Base-by-base conservation (phyloP, 371 early-diverging fungal genomes). In the Capillidium heterosporum region DNA sequence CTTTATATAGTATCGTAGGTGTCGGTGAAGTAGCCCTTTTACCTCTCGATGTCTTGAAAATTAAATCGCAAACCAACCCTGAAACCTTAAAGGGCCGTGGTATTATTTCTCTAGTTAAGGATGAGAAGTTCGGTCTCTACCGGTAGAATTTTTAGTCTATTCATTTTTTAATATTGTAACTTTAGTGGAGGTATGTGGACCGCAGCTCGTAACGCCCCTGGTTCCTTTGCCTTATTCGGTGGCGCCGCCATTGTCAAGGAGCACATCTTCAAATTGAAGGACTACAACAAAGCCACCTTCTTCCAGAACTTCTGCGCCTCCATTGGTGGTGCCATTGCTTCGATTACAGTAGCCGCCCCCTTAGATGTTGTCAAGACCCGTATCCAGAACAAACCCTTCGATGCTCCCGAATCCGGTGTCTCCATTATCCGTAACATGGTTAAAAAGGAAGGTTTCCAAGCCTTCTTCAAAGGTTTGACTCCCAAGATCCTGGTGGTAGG, bases 301-400 rank as follows among this genome's bases (percentile, higher is more conserved):
- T 79, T 91, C 72, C 97, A 96, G 63, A 94, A 92, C 84, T 94
- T 94, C 72, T 82, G 83, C 59, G 74, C 95, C 7, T 93, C 94
- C 24, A 93, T 94, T 64, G 91, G 89, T 61, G 97, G 95, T 51
- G 91, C 95, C 28, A 78, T 91, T 15, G 93, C 97, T 35, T 89
- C 90, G 40, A 86, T 96, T 61, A 84, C 90, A 2, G 86, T 95
- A 2, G 89, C 95, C 27, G 93, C 95, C 27, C 97, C 97, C 52
- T 74, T 96, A 58, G 97, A 96, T 63, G 95, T 96, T 7, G 86
- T 89, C 74, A 96, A 96, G 78, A 95, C 95, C n/a, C 85, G 97
- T 54, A 96, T 96, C 65, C 97, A 96, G 71, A 85, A 90, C 63
- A 77, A 84, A 56, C 79, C 88, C 63, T 85, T 84, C 66, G 92